A percentile compares a stretch with the other conserved stretches of the same genome.
phyloP scores from a whole-genome alignment of 129 eudicot species.

The Helianthus tuberosus region DNA sequence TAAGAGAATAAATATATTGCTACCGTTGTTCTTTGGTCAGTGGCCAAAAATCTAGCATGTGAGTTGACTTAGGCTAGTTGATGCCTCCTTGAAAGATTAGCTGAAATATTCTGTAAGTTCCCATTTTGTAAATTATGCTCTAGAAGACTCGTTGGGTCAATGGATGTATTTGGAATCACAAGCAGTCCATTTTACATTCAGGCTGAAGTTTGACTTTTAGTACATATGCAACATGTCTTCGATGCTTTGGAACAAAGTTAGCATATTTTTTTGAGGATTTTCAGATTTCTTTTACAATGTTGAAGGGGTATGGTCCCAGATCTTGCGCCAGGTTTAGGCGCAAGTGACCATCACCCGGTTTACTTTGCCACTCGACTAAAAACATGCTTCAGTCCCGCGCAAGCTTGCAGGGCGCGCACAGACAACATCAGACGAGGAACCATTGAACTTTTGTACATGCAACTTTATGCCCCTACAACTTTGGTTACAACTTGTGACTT shows the following conservation, averaged over 20 bases:
- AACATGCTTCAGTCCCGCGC: no score
- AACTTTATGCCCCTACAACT: no score
- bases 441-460: no score
- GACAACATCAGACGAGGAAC: no score
- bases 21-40: slow-evolving; percentile 13
- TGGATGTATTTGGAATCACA: neutral
- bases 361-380: no score
- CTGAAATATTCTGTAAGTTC: neutral
- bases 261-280: neutral
- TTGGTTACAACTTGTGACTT: no score
- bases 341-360: no score
- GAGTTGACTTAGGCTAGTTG: slow-evolving; percentile 28
- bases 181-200: neutral
- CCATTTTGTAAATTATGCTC: neutral
- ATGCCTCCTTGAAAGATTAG: neutral
- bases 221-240: neutral
- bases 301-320: no score
- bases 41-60: slow-evolving; percentile 10
- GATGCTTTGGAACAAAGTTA: neutral
- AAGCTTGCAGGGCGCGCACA: no score
- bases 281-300: neutral
- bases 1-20: slow-evolving; percentile 11
- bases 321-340: no score
- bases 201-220: slow-evolving; percentile 1
- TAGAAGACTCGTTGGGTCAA: neutral